Evolutionary conservation across 2,329 filamentous ascomycete species (phyloP), one percentile per base, ranked within the genome.

Genomic region (Botrytis byssoidea): DNA sequence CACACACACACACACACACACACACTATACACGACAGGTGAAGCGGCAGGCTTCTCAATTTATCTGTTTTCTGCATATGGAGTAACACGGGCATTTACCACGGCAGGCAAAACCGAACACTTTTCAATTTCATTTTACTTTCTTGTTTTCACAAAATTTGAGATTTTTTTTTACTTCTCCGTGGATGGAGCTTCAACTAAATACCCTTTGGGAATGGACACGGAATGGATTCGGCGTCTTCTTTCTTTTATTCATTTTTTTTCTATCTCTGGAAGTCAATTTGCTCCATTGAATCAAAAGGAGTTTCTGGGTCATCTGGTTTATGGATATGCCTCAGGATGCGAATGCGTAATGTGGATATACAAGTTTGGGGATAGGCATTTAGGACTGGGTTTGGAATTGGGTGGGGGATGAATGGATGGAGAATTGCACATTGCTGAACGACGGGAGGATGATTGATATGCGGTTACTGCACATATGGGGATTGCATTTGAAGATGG

Each of bases 41-140:
- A 35, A 57, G 48, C 37, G 25, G 29, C 16, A 42, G 16, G 40
- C 37, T 68, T 57, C 51, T 29, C n/a, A 20, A n/a, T 68, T 44
- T 68, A 14, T 29, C 66, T 59, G 6, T 32, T 69, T 57, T 69
- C 48, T 57, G 37, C 66, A 69, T 25, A 57, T 10, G 66, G 48
- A 69, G 48, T 69, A 37, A 69, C 25, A 68, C 18, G 66, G 66
- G 66, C 66, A 69, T 69, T 64, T 42, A 69, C n/a, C n/a, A 69
- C 20, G 66, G 66, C 66, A 69, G n/a, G n/a, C 18, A 68, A 57
- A 42, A 42, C 66, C 66, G 66, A 29, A 69, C 32, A 44, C 48
- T 69, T 67, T 67, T 68, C 18, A 32, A 32, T 55, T 67, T 67
- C n/a, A 35, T 40, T 57, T 42, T 69, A 37, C 66, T 32, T 42